Percentiles rank a stretch among this genome's conserved stretches.
Conservation (phyloP, 306 rosid species). For the Glycyrrhiza uralensis region DNA sequence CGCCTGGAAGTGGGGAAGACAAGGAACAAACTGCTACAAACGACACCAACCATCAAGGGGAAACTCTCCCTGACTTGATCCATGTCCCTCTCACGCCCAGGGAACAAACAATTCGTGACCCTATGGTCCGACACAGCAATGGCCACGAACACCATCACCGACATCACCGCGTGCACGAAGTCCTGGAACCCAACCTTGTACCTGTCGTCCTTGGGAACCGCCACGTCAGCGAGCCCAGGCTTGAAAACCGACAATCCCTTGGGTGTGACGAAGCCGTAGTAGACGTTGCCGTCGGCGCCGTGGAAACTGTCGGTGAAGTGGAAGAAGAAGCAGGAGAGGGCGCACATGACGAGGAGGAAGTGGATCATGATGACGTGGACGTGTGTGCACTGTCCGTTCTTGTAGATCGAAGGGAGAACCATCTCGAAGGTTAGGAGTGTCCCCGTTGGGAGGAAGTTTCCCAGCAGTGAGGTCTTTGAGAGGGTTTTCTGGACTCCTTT, state of each 20-base stretch:
- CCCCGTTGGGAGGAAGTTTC: conserved; percentile 78
- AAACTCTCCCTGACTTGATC: conserved; percentile 77
- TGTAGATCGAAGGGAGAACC: conserved; percentile 71
- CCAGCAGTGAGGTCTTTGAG: conserved; percentile 62
- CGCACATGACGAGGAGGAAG: conserved; percentile 41
- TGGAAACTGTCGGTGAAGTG: conserved; percentile 71
- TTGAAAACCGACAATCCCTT: conserved; percentile 66
- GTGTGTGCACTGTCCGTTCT: conserved; percentile 50
- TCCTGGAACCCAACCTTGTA: conserved; percentile 40
- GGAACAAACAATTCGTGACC: conserved; percentile 62
- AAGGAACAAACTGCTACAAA: conserved; percentile 68
- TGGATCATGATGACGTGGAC: conserved; percentile 50
- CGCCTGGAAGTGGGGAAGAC: conserved; percentile 61
- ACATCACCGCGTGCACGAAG: conserved; percentile 74
- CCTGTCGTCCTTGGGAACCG: conserved; percentile 50
- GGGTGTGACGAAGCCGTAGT: conserved; percentile 65
- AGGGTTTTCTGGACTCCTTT: conserved; percentile 78
- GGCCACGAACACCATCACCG: conserved; percentile 67
- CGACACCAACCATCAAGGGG: conserved; percentile 63
- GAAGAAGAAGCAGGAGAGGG: conserved; percentile 77
- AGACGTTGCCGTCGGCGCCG: conserved; percentile 52
- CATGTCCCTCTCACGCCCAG: conserved; percentile 60
- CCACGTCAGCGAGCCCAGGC: conserved; percentile 40
- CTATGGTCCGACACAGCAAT: conserved; percentile 77
- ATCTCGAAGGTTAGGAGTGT: conserved; percentile 79